phyloP scores from a whole-genome alignment of 352 stramenopile genomes.

The Phytophthora litchii region DNA sequence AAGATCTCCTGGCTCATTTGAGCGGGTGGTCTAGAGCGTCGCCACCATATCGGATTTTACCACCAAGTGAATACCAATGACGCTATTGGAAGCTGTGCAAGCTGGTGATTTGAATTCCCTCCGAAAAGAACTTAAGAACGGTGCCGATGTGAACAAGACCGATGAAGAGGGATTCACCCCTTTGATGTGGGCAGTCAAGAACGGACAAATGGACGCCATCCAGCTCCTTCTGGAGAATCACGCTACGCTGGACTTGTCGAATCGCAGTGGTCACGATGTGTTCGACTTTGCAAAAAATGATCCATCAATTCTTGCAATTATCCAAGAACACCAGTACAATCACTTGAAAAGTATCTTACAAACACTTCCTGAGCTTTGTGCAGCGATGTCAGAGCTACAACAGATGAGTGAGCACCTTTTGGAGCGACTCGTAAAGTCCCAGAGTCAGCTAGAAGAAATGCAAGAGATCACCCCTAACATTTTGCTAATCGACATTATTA shows the following conservation, averaged over 20 bases:
- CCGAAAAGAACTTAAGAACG: neutral
- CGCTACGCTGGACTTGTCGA: constrained; percentile 15
- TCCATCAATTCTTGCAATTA: neutral
- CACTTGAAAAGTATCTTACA: constrained; percentile 1
- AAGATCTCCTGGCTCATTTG: neutral
- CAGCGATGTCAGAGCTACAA: constrained; percentile 2
- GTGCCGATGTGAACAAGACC: constrained; percentile 10
- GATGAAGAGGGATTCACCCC: constrained; percentile 6
- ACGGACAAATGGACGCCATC: constrained; percentile 5
- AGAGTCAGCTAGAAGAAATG: neutral
- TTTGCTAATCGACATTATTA: neutral
- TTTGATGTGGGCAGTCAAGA: constrained; percentile 22
- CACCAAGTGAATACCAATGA: neutral
- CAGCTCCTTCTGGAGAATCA: constrained; percentile 11
- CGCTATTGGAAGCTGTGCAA: constrained; percentile 8
- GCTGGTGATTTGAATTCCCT: constrained; percentile 1
- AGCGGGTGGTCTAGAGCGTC: neutral
- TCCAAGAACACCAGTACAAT: constrained; percentile 8
- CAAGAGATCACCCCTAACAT: neutral
- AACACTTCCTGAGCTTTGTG: constrained; percentile 3
- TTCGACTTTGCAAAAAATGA: constrained; percentile 10
- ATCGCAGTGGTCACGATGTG: constrained; percentile 4
- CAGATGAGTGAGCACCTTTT: constrained; percentile 16
- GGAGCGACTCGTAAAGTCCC: neutral
- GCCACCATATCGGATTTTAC: neutral